phyloP scores from a whole-genome alignment of 106 monocot genomes.

The Gastrodia elata region DNA sequence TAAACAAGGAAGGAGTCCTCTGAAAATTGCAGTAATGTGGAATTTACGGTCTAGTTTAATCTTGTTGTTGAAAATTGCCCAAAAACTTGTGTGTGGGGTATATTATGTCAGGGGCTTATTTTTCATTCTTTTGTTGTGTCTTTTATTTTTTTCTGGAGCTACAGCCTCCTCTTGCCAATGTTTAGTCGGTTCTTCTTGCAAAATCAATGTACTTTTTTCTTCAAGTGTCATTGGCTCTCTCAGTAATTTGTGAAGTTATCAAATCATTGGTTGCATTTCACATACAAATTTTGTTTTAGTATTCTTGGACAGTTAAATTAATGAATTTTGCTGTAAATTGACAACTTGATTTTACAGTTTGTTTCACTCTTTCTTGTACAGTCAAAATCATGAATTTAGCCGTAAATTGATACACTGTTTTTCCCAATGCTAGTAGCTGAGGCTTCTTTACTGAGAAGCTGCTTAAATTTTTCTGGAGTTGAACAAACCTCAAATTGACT shows the following conservation, averaged over 20 bases:
- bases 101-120: not conserved
- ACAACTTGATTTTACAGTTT: too few relatives aligned
- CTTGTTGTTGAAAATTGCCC: not conserved
- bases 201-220: not conserved
- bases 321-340: too few relatives aligned
- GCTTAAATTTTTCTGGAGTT: too few relatives aligned
- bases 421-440: too few relatives aligned
- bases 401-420: too few relatives aligned
- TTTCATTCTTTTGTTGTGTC: not conserved
- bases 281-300: not conserved
- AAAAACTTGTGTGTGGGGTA: not conserved
- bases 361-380: too few relatives aligned
- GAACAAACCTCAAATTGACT: too few relatives aligned
- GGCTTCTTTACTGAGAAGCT: too few relatives aligned
- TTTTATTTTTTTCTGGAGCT: not conserved
- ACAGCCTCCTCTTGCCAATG: not conserved
- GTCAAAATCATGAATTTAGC: too few relatives aligned
- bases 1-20: conserved; percentile 18
- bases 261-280: not conserved
- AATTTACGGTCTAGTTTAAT: not conserved
- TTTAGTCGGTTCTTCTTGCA: not conserved
- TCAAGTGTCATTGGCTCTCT: not conserved
- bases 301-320: not conserved
- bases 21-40: not conserved
- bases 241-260: not conserved